Conservation (phyloP, 164 flowering plant species). For the Warburgia ugandensis region DNA sequence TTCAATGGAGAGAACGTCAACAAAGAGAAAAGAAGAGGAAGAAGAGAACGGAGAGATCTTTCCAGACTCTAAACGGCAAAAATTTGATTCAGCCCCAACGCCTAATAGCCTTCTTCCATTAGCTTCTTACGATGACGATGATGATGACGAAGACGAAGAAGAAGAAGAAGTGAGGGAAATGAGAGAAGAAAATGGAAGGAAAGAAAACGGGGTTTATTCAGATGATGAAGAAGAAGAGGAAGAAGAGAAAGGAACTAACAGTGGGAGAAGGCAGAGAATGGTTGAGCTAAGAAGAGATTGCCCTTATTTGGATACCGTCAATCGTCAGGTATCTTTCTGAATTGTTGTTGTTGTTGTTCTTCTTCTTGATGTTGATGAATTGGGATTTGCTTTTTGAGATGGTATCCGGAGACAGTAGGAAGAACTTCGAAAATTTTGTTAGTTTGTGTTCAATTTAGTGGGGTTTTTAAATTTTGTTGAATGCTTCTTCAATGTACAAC, state of each 20-base stretch:
- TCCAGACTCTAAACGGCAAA: conserved; percentile 13
- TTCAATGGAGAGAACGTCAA: conserved; percentile 30
- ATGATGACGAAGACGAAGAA: conserved; percentile 36
- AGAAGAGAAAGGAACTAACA: conserved; percentile 16
- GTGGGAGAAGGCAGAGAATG: conserved; percentile 31
- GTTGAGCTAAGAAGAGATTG: conserved; percentile 80
- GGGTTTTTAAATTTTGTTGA: neutral
- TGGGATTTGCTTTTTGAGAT: neutral
- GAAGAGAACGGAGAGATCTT: conserved; percentile 29
- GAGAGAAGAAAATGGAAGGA: conserved; percentile 4
- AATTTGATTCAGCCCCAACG: conserved; percentile 24
- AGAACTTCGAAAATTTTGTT: no score
- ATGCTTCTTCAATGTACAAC: neutral
- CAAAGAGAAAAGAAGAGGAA: conserved; percentile 25
- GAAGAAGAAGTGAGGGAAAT: conserved; percentile 25
- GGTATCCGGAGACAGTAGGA: neutral
- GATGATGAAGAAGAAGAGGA: conserved; percentile 8
- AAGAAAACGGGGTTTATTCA: neutral
- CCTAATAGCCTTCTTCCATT: conserved; percentile 60
- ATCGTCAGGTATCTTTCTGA: conserved; percentile 60
- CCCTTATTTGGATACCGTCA: conserved; percentile 96
- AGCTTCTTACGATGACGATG: conserved; percentile 59
- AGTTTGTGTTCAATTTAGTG: neutral
- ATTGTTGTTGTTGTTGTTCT: neutral
- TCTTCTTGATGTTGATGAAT: neutral